Base-by-base conservation (phyloP, 2,329 filamentous ascomycete genomes). In the Stenocarpella maydis region DNA sequence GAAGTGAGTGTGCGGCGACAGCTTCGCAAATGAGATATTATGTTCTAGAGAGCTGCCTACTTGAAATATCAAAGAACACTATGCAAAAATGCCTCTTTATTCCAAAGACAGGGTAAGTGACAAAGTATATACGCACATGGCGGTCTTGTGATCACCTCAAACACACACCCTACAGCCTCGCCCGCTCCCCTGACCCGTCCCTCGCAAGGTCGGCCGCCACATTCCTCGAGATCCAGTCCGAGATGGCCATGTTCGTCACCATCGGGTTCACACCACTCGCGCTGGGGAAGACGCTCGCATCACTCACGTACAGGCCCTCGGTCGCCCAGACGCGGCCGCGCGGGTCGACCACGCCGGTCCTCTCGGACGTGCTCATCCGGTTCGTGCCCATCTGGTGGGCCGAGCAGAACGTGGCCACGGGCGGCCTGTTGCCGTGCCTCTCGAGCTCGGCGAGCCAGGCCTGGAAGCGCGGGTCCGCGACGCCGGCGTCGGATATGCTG, bases 381-480 rank as follows among this genome's bases (percentile, higher is more conserved):
- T 89, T 91, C 9, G 87, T 87, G 21, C 91, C 90, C 91, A 93
- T 93, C 79, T 93, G 91, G 78, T 94, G 91, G 24, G 91, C 91
- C 9, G 87, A 90, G 34, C 84, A 79, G 74, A 87, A 92, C 12
- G 79, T 75, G 10, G 82, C 81, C 39, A 83, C 80, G 0, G 87
- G 86, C n/a, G 83, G 81, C 64, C 78, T 80, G 52, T 83, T 84
- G 43, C 84, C 82, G 26, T 87, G 79, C 45, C 74, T 74, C 67
- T 83, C 77, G n/a, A 88, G 69, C 61, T 82, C 77, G 10, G 77
- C 75, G 3, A 92, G 80, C 90, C 90, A 93, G 12, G 81, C 80
- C 41, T 80, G 79, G 80, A 93, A 92, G 4, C 76, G 78, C 1
- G 84, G 78, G 74, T 92, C 87, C 54, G 86, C 87, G 73, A 89